These are phyloP conservation scores for Anethum foeniculum DNA, from an alignment of 140 eudicot genomes.

Conservation along the genomic window DNA sequence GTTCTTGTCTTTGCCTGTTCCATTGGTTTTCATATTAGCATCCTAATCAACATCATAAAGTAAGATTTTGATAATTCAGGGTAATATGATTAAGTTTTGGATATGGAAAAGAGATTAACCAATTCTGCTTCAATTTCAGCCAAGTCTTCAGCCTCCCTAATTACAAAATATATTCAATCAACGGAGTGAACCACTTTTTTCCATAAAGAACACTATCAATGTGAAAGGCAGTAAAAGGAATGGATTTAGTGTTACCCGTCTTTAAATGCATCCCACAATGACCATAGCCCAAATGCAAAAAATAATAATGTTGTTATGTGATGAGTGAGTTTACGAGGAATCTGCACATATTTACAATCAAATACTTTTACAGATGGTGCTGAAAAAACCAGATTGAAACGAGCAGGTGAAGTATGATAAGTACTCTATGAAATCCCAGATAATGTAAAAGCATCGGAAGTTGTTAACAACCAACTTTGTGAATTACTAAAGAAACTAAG, in stretches of 20 bases:
- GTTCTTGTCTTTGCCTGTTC: conserved; percentile 36
- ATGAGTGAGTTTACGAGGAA: conserved; percentile 72
- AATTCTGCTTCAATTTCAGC: conserved; percentile 91
- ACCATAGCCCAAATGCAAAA: conserved; percentile 87
- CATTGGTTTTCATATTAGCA: conserved; percentile 61
- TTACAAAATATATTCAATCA: conserved; percentile 10
- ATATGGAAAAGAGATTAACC: conserved; percentile 38
- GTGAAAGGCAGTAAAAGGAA: neutral
- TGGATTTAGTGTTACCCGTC: conserved; percentile 45
- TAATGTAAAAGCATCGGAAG: neutral
- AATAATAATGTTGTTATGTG: conserved; percentile 77
- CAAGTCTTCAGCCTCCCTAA: conserved; percentile 78
- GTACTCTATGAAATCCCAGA: neutral
- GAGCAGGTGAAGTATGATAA: neutral
- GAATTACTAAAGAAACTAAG: neutral
- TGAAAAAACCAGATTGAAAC: neutral
- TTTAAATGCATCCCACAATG: conserved; percentile 81
- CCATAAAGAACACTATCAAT: conserved; percentile 10
- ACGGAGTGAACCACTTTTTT: neutral
- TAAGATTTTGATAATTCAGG: neutral
- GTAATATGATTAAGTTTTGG: neutral
- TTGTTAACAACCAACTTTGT: neutral
- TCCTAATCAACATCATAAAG: conserved; percentile 36
- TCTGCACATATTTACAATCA: conserved; percentile 40
- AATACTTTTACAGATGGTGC: conserved; percentile 1